Percentiles rank a stretch among this genome's conserved stretches.
Conservation (phyloP, 192 early-diverging fungal genomes). For the Jimgerdemannia flammicorona region DNA sequence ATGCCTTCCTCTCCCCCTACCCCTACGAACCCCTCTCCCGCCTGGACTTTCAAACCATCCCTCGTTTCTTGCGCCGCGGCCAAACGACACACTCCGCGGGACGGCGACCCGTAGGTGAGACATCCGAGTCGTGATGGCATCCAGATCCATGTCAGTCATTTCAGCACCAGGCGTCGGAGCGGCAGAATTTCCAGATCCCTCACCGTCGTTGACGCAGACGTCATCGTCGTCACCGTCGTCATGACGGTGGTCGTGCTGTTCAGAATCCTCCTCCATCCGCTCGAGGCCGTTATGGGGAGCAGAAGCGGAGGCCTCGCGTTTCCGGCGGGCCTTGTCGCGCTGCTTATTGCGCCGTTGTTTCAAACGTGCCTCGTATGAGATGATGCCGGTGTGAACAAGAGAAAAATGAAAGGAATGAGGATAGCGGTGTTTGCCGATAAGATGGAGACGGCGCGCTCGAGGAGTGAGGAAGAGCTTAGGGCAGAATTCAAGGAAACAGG, state of each 20-base stretch:
- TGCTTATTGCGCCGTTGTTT: background rate
- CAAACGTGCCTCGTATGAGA: background rate
- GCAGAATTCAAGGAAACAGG: slow-evolving; percentile 50
- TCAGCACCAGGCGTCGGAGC: no score
- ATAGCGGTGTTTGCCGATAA: slow-evolving; percentile 52
- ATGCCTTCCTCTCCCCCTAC: no score
- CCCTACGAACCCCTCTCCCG: no score
- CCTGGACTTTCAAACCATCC: no score
- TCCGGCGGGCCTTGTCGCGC: background rate
- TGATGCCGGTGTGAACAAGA: slow-evolving; percentile 3
- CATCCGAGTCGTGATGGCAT: no score
- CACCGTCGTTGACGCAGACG: slow-evolving; percentile 18
- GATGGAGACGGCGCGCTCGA: slow-evolving; percentile 37
- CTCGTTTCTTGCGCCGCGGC: no score
- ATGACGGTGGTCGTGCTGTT: slow-evolving; percentile 8
- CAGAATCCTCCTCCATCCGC: slow-evolving; percentile 4
- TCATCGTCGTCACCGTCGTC: slow-evolving; percentile 8
- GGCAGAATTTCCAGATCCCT: slow-evolving; percentile 10
- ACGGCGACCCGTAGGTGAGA: no score
- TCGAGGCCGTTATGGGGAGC: background rate
- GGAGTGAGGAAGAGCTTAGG: slow-evolving; percentile 28
- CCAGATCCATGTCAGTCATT: no score
- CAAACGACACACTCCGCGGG: no score
- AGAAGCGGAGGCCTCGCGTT: background rate
- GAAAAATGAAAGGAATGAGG: slow-evolving; percentile 47